phyloP scores from a whole-genome alignment of 257 asterid genomes.

The Orobanche coerulescens region DNA sequence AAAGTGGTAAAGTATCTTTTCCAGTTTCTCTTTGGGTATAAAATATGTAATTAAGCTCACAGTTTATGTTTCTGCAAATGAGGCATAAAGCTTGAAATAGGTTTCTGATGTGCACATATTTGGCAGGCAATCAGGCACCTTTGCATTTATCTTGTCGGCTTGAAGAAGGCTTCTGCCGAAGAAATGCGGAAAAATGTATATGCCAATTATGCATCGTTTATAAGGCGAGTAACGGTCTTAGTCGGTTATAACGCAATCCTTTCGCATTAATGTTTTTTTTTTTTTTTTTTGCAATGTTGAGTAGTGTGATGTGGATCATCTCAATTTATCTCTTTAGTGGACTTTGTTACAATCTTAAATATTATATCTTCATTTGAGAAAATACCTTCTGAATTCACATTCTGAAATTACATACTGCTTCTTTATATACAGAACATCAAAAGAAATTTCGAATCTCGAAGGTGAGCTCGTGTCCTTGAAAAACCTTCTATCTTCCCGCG shows the following conservation, averaged over 20 bases:
- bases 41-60: too few species aligned
- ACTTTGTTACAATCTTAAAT: too few species aligned
- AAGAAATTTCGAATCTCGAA: conserved; percentile 87
- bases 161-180: conserved; percentile 94
- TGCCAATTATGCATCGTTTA: conserved; percentile 80
- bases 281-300: not conserved
- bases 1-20: too few species aligned
- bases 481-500: conserved; percentile 63
- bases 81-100: not conserved
- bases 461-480: conserved; percentile 81
- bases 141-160: conserved; percentile 55
- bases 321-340: too few species aligned
- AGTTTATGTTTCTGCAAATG: not conserved
- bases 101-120: not conserved
- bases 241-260: not conserved
- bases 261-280: not conserved
- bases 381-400: too few species aligned
- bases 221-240: conserved; percentile 40
- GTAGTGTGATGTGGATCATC: not conserved
- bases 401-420: not conserved
- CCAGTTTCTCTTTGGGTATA: too few species aligned
- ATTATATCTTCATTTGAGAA: too few species aligned
- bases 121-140: conserved; percentile 80
- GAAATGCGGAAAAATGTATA: conserved; percentile 91
- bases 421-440: conserved; percentile 54